phyloP scores from a whole-genome alignment of 257 asterid species.

The Mitragyna speciosa region DNA sequence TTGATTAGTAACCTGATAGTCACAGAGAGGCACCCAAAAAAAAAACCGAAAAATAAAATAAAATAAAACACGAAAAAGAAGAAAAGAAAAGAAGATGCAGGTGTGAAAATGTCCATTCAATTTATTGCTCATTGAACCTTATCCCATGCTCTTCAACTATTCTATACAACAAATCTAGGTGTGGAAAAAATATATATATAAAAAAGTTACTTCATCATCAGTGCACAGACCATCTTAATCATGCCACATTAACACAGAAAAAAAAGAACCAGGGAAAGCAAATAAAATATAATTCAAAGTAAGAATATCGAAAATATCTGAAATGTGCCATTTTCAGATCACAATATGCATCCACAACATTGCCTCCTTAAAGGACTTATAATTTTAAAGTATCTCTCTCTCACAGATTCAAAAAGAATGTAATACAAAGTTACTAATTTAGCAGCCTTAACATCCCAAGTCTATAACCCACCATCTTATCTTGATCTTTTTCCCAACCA shows the following conservation, averaged over 20 bases:
- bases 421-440: neutral
- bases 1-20: neutral
- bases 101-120: neutral
- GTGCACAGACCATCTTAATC: neutral
- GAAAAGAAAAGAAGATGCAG: neutral
- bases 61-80: no score
- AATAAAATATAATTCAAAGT: neutral
- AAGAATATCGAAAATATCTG: neutral
- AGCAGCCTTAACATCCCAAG: neutral
- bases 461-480: neutral
- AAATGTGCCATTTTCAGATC: neutral
- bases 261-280: neutral
- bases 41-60: no score
- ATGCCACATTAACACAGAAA: neutral
- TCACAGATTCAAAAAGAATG: neutral
- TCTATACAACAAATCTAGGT: neutral
- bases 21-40: neutral
- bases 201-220: neutral
- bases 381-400: neutral
- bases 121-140: neutral
- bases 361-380: neutral
- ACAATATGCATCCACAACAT: neutral
- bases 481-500: neutral
- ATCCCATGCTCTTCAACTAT: neutral
- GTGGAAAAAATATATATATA: neutral